Percentiles rank a stretch among this genome's conserved stretches.
phyloP scores from a whole-genome alignment of 2,329 filamentous ascomycete species.

The Curvularia sp. region DNA sequence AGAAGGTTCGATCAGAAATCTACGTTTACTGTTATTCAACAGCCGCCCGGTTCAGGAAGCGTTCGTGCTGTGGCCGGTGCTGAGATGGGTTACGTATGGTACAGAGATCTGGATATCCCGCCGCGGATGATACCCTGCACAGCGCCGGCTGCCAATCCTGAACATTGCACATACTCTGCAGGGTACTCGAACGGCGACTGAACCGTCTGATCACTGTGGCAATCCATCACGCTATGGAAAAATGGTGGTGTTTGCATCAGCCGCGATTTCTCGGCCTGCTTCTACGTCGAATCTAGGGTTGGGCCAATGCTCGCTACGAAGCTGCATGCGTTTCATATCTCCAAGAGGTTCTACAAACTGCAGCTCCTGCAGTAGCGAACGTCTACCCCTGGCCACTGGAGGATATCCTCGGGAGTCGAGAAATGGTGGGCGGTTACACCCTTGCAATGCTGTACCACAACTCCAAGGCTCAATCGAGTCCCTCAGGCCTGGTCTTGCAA shows the following conservation, averaged over 20 bases:
- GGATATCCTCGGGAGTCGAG: conserved; percentile 21
- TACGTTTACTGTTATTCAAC: conserved; percentile 26
- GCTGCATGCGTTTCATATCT: conserved; percentile 13
- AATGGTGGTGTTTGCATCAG: conserved; percentile 1
- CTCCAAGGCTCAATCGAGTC: conserved; percentile 30
- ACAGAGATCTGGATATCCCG: conserved; percentile 15
- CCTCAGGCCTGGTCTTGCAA: conserved; percentile 25
- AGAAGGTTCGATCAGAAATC: conserved; percentile 13
- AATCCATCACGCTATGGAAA: not conserved
- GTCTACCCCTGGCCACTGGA: conserved; percentile 25
- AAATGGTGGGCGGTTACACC: conserved; percentile 41
- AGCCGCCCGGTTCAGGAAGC: conserved; percentile 18
- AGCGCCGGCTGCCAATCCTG: conserved; percentile 27
- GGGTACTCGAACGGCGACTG: conserved; percentile 8
- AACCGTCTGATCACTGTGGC: conserved; percentile 4
- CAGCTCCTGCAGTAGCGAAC: conserved; percentile 24
- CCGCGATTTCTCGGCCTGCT: conserved; percentile 19
- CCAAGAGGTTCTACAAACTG: conserved; percentile 6
- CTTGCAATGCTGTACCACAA: conserved; percentile 39
- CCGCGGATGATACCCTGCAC: conserved; percentile 24
- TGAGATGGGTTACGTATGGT: conserved; percentile 30
- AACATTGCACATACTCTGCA: conserved; percentile 15
- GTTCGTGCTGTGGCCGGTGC: conserved; percentile 25
- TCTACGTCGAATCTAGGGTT: conserved; percentile 8
- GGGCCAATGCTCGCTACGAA: conserved; percentile 11